Evolutionary conservation across 2,329 filamentous ascomycete species (phyloP).

Genomic region (Stachybotrys elegans): DNA sequence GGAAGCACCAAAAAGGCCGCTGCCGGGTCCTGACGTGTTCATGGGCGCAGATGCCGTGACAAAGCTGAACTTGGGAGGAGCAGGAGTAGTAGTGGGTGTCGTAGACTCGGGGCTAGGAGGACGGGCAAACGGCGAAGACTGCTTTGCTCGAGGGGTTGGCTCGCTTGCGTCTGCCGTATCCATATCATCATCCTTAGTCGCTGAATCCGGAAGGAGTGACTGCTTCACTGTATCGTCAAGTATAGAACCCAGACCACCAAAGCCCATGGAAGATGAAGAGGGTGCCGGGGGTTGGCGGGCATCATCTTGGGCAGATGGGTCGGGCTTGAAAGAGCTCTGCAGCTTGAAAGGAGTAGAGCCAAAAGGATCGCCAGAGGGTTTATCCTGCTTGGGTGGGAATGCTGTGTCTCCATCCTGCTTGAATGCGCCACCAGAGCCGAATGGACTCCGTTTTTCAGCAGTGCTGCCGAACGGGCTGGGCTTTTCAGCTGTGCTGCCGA

Average conservation of each 20-base stretch:
- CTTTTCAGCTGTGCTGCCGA: too few relatives aligned
- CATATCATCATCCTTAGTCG: conserved; percentile 50
- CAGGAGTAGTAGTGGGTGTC: conserved; percentile 49
- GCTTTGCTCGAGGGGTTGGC: conserved; percentile 31
- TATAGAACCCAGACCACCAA: conserved; percentile 54
- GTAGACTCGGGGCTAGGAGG: conserved; percentile 27
- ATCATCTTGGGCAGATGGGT: conserved; percentile 57
- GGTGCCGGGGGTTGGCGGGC: conserved; percentile 40
- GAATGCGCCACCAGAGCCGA: conserved; percentile 13
- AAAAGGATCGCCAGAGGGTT: conserved; percentile 30
- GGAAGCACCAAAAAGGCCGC: conserved; percentile 18
- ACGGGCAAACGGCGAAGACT: conserved; percentile 22
- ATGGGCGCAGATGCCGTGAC: conserved; percentile 26
- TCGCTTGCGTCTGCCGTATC: conserved; percentile 28
- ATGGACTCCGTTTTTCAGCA: conserved; percentile 10
- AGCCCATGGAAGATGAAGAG: conserved; percentile 50
- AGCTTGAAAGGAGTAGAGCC: conserved; percentile 60
- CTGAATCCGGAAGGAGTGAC: conserved; percentile 25
- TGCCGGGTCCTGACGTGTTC: conserved; percentile 13
- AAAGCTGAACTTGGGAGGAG: conserved; percentile 40
- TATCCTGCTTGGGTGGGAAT: conserved; percentile 21
- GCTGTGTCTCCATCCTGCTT: conserved; percentile 17
- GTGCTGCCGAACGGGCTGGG: too few relatives aligned
- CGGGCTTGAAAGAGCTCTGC: conserved; percentile 61
- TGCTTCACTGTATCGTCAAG: conserved; percentile 43